Percentiles rank a stretch among this genome's conserved stretches.
phyloP scores from a whole-genome alignment of 208 protist species.

The Strigomonas culicis region DNA sequence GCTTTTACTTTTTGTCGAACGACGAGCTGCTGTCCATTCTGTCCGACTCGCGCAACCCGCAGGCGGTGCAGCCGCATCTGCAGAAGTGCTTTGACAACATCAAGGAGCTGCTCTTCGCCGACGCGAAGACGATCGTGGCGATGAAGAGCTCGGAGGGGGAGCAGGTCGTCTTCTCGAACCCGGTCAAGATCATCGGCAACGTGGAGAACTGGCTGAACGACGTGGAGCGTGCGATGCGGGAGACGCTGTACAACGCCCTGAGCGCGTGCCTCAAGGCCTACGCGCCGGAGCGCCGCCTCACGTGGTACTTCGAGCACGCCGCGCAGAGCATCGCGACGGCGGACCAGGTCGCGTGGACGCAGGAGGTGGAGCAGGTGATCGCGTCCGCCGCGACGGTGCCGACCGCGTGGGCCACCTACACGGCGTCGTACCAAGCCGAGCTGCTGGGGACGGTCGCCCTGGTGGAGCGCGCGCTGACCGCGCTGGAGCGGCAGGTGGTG shows the following conservation, averaged over 20 bases:
- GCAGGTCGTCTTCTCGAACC: constrained; percentile 75
- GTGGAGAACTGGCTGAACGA: constrained; percentile 95
- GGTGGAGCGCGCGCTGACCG: constrained; percentile 74
- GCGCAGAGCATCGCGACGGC: constrained; percentile 89
- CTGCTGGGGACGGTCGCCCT: constrained; percentile 86
- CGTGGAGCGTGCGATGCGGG: constrained; percentile 89
- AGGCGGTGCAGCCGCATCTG: constrained; percentile 93
- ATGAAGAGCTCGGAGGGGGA: constrained; percentile 92
- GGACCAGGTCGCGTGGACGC: constrained; percentile 92
- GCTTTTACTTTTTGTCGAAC: constrained; percentile 97
- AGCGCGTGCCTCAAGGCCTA: constrained; percentile 53
- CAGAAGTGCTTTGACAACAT: constrained; percentile 96
- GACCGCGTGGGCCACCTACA: constrained; percentile 56
- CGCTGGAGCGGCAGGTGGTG: constrained; percentile 85
- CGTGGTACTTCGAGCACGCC: constrained; percentile 92
- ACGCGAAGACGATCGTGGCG: constrained; percentile 67
- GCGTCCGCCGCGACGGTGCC: constrained; percentile 13
- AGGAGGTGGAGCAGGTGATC: constrained; percentile 83
- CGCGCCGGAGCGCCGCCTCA: constrained; percentile 38
- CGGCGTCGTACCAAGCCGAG: constrained; percentile 65
- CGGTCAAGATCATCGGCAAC: constrained; percentile 83
- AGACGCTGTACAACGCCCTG: constrained; percentile 68
- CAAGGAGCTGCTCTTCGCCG: constrained; percentile 75
- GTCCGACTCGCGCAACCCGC: constrained; percentile 94
- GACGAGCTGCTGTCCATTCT: constrained; percentile 97